Evolutionary conservation across 495 filamentous ascomycete species (phyloP), one percentile per base, ranked within the genome.

Genomic region (Podospora didyma): DNA sequence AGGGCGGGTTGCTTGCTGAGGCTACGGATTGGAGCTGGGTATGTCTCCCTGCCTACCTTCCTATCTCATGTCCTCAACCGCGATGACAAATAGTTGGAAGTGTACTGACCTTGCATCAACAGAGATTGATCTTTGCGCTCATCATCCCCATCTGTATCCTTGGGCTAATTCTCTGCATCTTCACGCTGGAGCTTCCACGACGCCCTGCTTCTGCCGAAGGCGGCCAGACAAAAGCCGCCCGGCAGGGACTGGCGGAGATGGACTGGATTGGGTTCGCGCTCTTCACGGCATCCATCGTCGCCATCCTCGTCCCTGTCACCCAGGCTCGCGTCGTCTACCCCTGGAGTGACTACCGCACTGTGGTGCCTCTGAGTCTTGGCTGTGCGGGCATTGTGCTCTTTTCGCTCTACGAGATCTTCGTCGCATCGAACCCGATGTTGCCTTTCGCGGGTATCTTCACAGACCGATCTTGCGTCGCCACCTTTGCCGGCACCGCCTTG

Each of bases 181-280:
- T 31, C 26, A 31, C 26, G 26, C 26, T 31, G 9, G 26, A 31
- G 26, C 9, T 9, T n/a, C n/a, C n/a, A n/a, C n/a, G n/a, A n/a
- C n/a, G n/a, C n/a, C n/a, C n/a, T n/a, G n/a, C n/a, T n/a, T n/a
- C n/a, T n/a, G n/a, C n/a, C n/a, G n/a, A n/a, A n/a, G n/a, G 26
- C 26, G 49, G 0, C 2, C 3, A 9, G 9, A 9, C 9, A 31
- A 31, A 31, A 31, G 9, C 4, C 26, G 26, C 9, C 9, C 4
- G 50, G 19, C 62, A 73, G 41, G 82, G 83, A 59, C 65, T 83
- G 6, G 59, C 64, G 22, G 67, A 65, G 22, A 78, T 86, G 26
- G 85, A 88, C 56, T 87, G 82, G 73, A 26, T 80, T 34, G 85
- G 85, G 0, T 72, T 74, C 7, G 51, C 79, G 0, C 21, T 87